Conservation (phyloP, 2,329 filamentous ascomycete genomes). For the Colletotrichum graminicola region DNA sequence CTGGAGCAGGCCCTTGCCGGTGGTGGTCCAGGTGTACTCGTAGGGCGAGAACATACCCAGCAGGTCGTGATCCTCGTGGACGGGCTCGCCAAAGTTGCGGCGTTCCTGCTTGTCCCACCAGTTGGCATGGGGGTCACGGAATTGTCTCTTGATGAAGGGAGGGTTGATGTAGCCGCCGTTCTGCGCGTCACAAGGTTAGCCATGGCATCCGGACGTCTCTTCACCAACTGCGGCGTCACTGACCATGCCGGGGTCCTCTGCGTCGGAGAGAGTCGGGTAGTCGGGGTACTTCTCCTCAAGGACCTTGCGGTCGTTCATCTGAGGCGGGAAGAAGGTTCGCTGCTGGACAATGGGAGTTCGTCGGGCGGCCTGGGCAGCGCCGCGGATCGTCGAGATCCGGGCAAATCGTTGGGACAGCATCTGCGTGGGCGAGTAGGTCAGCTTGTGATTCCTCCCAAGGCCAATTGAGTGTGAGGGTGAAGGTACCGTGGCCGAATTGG, state of each 20-base stretch:
- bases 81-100: conserved; percentile 94
- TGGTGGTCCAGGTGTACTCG: conserved; percentile 85
- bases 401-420: conserved; percentile 73
- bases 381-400: conserved; percentile 61
- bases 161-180: conserved; percentile 90
- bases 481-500: conserved; percentile 51
- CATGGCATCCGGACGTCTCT: neutral
- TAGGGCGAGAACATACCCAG: conserved; percentile 90
- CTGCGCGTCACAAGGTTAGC: conserved; percentile 59
- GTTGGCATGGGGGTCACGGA: conserved; percentile 90
- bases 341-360: conserved; percentile 67
- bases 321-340: conserved; percentile 67
- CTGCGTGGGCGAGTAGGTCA: conserved; percentile 50
- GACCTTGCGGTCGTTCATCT: conserved; percentile 59
- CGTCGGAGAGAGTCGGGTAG: conserved; percentile 62
- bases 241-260: conserved; percentile 76
- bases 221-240: conserved; percentile 50
- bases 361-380: conserved; percentile 59
- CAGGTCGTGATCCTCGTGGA: conserved; percentile 96
- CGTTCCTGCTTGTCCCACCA: conserved; percentile 99
- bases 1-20: conserved; percentile 77
- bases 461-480: conserved; percentile 1
- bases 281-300: conserved; percentile 67
- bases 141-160: conserved; percentile 84
- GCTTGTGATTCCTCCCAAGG: fast-evolving